These are phyloP conservation scores for Retiboletus fuscus DNA, from an alignment of 1,284 basidiomycete genomes.

Conservation along the genomic window DNA sequence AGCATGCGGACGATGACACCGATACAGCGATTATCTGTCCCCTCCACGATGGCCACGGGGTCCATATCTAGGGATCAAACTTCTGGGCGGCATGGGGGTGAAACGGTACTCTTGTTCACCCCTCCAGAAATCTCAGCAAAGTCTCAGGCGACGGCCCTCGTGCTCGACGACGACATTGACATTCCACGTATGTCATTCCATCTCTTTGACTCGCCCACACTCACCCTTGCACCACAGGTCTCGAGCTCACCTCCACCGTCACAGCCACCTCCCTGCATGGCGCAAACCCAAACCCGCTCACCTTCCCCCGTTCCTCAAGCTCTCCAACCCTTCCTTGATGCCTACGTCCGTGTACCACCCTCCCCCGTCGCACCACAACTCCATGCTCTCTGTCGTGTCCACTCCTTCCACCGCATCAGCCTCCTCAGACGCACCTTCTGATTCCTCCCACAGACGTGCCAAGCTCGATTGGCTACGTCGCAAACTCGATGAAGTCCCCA, in stretches of 20 bases:
- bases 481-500: constrained; percentile 70
- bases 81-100: too few species aligned
- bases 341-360: constrained; percentile 10
- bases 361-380: constrained; percentile 17
- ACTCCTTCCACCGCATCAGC: constrained; percentile 38
- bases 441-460: constrained; percentile 55
- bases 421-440: constrained; percentile 13
- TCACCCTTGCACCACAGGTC: not conserved
- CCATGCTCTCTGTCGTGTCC: constrained; percentile 38
- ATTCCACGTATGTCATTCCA: constrained; percentile 18
- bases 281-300: constrained; percentile 45
- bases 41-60: too few species aligned
- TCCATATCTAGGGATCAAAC: too few species aligned
- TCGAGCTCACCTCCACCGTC: constrained; percentile 6
- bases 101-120: constrained; percentile 60
- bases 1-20: too few species aligned
- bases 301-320: constrained; percentile 41
- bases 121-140: constrained; percentile 70
- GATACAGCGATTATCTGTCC: too few species aligned
- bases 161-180: constrained; percentile 56
- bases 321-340: constrained; percentile 9
- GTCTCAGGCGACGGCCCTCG: constrained; percentile 69
- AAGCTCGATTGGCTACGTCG: constrained; percentile 71
- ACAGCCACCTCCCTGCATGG: constrained; percentile 28
- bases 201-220: not conserved